A percentile compares a stretch with the other conserved stretches of the same genome.
These are phyloP conservation scores for Gigaspora rosea DNA, from an alignment of 192 early-diverging fungal genomes.

Conservation along the genomic window DNA sequence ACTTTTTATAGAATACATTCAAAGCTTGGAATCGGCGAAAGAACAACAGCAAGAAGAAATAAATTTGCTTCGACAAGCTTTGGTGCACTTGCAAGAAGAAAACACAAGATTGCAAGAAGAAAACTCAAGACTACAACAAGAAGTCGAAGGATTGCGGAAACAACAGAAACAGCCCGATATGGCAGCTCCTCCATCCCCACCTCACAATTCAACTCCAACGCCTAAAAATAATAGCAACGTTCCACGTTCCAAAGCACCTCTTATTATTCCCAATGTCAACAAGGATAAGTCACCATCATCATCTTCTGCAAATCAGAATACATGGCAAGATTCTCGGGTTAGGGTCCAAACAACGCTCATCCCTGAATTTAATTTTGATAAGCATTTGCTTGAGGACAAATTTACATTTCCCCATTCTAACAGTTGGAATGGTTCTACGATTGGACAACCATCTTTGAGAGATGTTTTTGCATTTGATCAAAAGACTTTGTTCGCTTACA, in stretches of 20 bases:
- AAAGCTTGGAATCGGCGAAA: constrained; percentile 25
- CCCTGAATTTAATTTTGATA: constrained; percentile 29
- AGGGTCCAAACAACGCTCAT: constrained; percentile 33
- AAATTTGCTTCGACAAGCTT: constrained; percentile 30
- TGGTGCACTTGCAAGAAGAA: constrained; percentile 28
- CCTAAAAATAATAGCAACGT: neutral
- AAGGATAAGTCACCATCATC: constrained; percentile 17
- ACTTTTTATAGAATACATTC: constrained; percentile 27
- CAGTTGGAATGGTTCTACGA: neutral
- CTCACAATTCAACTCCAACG: neutral
- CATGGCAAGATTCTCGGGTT: constrained; percentile 29
- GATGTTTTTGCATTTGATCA: neutral
- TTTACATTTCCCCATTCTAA: neutral
- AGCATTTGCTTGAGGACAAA: constrained; percentile 29
- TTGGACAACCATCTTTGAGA: neutral
- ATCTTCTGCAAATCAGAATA: neutral
- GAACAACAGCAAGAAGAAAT: constrained; percentile 33
- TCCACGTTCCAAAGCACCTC: neutral
- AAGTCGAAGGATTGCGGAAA: constrained; percentile 31
- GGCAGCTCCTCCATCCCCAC: constrained; percentile 13
- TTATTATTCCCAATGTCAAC: constrained; percentile 31
- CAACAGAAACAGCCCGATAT: neutral
- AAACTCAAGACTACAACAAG: constrained; percentile 26
- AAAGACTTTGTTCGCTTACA: constrained; percentile 2
- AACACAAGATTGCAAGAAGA: constrained; percentile 33